A percentile compares a stretch with the other conserved stretches of the same genome.
These are phyloP conservation scores for Puccinia hordei DNA, from an alignment of 1,284 basidiomycete genomes.

Conservation along the genomic window DNA sequence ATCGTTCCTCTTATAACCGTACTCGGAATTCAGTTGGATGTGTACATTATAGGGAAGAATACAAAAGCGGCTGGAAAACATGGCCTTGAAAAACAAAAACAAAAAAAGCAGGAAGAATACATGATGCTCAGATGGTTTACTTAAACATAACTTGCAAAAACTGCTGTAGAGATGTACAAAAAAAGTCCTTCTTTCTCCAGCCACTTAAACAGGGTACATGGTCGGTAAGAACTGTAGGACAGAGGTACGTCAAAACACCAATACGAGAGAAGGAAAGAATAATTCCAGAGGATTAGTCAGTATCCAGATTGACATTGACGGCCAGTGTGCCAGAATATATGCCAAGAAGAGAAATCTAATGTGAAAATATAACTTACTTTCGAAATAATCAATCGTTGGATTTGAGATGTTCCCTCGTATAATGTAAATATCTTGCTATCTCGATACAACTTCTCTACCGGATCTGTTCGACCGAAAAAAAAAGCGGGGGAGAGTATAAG, in stretches of 20 bases:
- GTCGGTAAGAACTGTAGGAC: slow-evolving; percentile 26
- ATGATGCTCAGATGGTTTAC: background rate
- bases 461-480: slow-evolving; percentile 28
- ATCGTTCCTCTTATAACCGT: too few species aligned
- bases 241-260: too few species aligned
- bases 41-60: too few species aligned
- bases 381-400: slow-evolving; percentile 61
- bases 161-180: background rate
- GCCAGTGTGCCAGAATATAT: background rate
- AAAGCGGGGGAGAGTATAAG: background rate
- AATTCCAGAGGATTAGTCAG: background rate
- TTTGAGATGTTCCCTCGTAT: slow-evolving; percentile 61
- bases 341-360: background rate
- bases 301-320: background rate
- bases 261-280: background rate
- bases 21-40: too few species aligned
- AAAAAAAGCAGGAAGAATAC: background rate
- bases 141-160: background rate
- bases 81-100: background rate
- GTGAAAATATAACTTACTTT: slow-evolving; percentile 27
- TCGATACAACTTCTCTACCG: slow-evolving; percentile 50
- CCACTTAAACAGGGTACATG: slow-evolving; percentile 38
- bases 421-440: slow-evolving; percentile 62
- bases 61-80: too few species aligned
- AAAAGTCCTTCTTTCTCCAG: background rate